Evolutionary conservation across 2,329 filamentous ascomycete species (phyloP).

Genomic region (Simplicillium sp.): DNA sequence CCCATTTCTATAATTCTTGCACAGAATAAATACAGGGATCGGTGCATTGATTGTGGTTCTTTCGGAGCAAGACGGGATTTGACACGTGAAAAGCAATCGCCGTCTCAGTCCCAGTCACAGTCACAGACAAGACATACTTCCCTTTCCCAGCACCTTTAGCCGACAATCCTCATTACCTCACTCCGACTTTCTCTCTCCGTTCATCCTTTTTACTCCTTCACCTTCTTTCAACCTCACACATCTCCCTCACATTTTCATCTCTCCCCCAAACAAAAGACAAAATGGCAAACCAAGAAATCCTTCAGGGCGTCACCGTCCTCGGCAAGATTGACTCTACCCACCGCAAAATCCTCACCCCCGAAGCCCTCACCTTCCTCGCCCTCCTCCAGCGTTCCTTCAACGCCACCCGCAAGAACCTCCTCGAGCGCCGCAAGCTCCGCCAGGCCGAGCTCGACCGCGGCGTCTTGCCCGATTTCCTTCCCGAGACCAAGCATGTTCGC

Average conservation of each 20-base stretch:
- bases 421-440: slow-evolving; percentile 76
- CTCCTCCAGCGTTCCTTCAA: slow-evolving; percentile 95
- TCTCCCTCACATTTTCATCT: background rate
- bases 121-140: too few relatives aligned
- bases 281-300: slow-evolving; percentile 34
- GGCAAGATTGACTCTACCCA: slow-evolving; percentile 69
- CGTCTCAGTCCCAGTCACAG: too few relatives aligned
- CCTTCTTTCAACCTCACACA: background rate
- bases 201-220: slow-evolving; percentile 4
- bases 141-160: too few relatives aligned
- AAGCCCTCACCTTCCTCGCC: slow-evolving; percentile 85
- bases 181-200: background rate
- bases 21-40: too few relatives aligned
- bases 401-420: slow-evolving; percentile 72
- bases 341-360: slow-evolving; percentile 83
- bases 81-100: too few relatives aligned
- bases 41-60: too few relatives aligned
- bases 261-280: background rate
- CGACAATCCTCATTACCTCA: background rate
- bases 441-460: slow-evolving; percentile 93
- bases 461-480: slow-evolving; percentile 82
- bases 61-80: too few relatives aligned
- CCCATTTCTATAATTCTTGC: too few relatives aligned
- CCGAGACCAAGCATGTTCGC: slow-evolving; percentile 90
- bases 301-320: slow-evolving; percentile 81